These are phyloP conservation scores for Moesziomyces sp. DNA, from an alignment of 1,284 basidiomycete species.

Conservation along the genomic window DNA sequence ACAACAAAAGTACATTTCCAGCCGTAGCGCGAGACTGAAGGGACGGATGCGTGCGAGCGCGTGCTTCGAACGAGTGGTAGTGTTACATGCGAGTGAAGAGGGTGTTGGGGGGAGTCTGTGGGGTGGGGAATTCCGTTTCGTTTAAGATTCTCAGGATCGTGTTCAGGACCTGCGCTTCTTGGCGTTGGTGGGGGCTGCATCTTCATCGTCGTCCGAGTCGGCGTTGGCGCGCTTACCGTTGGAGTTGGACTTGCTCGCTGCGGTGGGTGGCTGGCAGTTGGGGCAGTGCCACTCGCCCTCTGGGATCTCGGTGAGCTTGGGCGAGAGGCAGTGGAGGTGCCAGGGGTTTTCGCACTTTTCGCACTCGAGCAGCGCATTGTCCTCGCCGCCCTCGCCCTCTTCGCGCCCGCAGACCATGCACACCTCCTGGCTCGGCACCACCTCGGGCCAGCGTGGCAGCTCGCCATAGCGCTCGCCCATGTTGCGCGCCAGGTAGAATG, in stretches of 20 bases:
- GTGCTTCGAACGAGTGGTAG: not conserved
- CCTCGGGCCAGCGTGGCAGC: constrained; percentile 59
- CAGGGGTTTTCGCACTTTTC: constrained; percentile 85
- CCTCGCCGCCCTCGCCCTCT: constrained; percentile 70
- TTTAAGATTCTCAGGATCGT: not conserved
- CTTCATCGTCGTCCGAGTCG: constrained; percentile 20
- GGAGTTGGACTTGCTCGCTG: constrained; percentile 8
- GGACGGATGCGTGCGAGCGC: not conserved
- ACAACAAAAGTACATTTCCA: not conserved
- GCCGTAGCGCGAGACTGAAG: too few species aligned
- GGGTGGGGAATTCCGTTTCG: constrained; percentile 15
- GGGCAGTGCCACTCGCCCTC: constrained; percentile 73
- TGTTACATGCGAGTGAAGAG: constrained; percentile 13
- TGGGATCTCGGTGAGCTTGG: constrained; percentile 80
- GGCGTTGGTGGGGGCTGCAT: constrained; percentile 10
- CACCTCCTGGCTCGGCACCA: constrained; percentile 75
- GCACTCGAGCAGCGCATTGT: constrained; percentile 68
- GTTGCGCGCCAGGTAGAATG: constrained; percentile 78
- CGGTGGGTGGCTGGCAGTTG: constrained; percentile 34
- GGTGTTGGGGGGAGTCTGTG: not conserved
- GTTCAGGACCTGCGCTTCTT: constrained; percentile 18
- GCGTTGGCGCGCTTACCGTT: constrained; percentile 11
- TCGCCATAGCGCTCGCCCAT: constrained; percentile 67
- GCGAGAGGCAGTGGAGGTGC: constrained; percentile 82
- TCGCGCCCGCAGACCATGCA: constrained; percentile 81